A percentile compares a stretch with the other conserved stretches of the same genome.
These are phyloP conservation scores for Encephalitozoon hellem DNA, from an alignment of 371 early-diverging fungal genomes.

Conservation along the genomic window DNA sequence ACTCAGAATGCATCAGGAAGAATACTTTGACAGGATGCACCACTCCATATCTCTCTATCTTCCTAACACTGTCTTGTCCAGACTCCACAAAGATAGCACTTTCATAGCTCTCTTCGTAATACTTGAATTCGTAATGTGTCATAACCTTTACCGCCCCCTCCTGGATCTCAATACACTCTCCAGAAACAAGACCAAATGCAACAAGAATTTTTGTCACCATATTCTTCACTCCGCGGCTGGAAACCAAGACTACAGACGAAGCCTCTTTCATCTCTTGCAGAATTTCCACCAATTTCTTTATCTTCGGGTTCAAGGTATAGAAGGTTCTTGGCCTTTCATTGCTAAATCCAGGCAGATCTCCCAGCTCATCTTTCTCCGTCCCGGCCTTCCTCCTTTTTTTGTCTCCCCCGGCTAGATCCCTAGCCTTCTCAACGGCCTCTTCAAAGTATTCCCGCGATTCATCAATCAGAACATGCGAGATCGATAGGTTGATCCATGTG, in stretches of 20 bases:
- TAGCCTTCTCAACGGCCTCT: not conserved
- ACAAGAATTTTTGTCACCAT: not conserved
- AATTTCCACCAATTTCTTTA: not conserved
- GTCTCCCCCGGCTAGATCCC: not conserved
- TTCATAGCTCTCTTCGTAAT: slow-evolving; percentile 6
- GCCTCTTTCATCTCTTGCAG: not conserved
- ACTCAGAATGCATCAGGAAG: slow-evolving; percentile 63
- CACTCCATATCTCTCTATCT: slow-evolving; percentile 25
- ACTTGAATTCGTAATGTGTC: not conserved
- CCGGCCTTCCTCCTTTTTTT: not conserved
- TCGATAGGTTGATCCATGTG: slow-evolving; percentile 30
- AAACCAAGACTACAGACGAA: slow-evolving; percentile 4
- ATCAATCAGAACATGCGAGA: slow-evolving; percentile 22
- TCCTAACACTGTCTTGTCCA: slow-evolving; percentile 28
- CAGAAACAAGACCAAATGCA: not conserved
- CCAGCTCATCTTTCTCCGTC: not conserved
- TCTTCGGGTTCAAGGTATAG: slow-evolving; percentile 21
- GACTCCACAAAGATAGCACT: slow-evolving; percentile 24
- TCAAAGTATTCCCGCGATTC: slow-evolving; percentile 3
- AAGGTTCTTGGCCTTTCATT: not conserved
- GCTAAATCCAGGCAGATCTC: not conserved
- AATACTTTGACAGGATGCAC: slow-evolving; percentile 1
- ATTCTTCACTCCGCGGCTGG: not conserved
- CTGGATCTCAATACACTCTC: not conserved
- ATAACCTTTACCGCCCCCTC: not conserved